phyloP scores from a whole-genome alignment of 2,329 filamentous ascomycete genomes.

The Pseudopithomyces maydicus region DNA sequence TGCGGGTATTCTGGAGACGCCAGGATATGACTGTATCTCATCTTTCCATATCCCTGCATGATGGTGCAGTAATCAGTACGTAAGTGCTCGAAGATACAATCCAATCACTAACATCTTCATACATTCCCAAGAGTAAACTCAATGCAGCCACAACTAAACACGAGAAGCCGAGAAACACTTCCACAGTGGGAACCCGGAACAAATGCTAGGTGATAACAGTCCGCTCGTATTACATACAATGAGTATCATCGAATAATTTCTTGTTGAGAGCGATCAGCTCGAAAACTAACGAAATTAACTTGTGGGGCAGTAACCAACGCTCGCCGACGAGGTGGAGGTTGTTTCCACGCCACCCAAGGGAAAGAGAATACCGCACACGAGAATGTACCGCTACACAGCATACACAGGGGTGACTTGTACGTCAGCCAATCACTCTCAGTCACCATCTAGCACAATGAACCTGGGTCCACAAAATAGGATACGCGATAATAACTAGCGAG shows the following conservation, averaged over 20 bases:
- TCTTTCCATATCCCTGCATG: no score
- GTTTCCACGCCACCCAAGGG: constrained; percentile 1
- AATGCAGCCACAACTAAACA: constrained; percentile 17
- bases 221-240: not conserved
- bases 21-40: no score
- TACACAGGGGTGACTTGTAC: constrained; percentile 13
- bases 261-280: not conserved
- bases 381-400: constrained; percentile 9
- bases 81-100: constrained; percentile 5
- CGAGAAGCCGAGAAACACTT: constrained; percentile 9
- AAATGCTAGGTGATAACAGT: no score
- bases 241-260: not conserved
- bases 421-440: constrained; percentile 17
- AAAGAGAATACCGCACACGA: not conserved
- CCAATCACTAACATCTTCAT: not conserved
- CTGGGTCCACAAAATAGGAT: constrained; percentile 9
- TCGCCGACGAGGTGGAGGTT: not conserved
- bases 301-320: not conserved
- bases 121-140: not conserved
- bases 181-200: no score
- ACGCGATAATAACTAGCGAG: constrained; percentile 4
- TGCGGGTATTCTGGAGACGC: no score
- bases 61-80: no score
- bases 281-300: not conserved
- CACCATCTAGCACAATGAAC: not conserved